Percentiles rank a stretch among this genome's conserved stretches.
Evolutionary conservation across 257 asterid species (phyloP).

Genomic region (Galeopsis tetrahit): DNA sequence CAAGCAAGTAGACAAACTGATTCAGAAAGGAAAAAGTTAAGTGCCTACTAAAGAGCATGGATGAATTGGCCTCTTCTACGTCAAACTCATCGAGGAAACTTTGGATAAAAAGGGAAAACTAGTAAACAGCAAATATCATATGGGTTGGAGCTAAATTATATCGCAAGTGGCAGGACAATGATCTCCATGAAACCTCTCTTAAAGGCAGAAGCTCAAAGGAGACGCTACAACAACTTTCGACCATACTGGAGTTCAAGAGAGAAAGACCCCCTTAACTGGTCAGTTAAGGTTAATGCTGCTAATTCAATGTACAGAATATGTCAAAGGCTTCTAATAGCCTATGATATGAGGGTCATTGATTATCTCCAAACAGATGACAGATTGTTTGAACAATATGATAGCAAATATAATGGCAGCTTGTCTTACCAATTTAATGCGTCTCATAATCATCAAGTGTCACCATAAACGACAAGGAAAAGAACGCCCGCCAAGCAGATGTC

Average conservation of each 20-base stretch:
- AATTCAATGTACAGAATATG: constrained; percentile 47
- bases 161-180: constrained; percentile 43
- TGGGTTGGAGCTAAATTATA: constrained; percentile 44
- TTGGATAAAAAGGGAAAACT: constrained; percentile 34
- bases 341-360: constrained; percentile 33
- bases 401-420: constrained; percentile 50
- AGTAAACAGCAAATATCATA: constrained; percentile 35
- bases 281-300: constrained; percentile 39
- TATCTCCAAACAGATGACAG: constrained; percentile 29
- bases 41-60: constrained; percentile 34
- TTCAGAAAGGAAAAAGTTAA: constrained; percentile 34
- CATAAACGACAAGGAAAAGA: constrained; percentile 37
- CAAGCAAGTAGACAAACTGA: constrained; percentile 33
- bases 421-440: constrained; percentile 40
- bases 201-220: constrained; percentile 30
- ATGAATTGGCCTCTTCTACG: constrained; percentile 45
- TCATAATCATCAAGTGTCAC: constrained; percentile 47
- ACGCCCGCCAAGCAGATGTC: constrained; percentile 46
- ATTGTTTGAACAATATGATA: constrained; percentile 42
- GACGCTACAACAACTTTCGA: constrained; percentile 34
- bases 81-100: constrained; percentile 42
- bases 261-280: constrained; percentile 43
- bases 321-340: constrained; percentile 35
- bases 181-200: constrained; percentile 43
- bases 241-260: constrained; percentile 33